A percentile compares a stretch with the other conserved stretches of the same genome.
Conservation (phyloP, 805 yeast genomes). For the Kazachstania psychrophila region DNA sequence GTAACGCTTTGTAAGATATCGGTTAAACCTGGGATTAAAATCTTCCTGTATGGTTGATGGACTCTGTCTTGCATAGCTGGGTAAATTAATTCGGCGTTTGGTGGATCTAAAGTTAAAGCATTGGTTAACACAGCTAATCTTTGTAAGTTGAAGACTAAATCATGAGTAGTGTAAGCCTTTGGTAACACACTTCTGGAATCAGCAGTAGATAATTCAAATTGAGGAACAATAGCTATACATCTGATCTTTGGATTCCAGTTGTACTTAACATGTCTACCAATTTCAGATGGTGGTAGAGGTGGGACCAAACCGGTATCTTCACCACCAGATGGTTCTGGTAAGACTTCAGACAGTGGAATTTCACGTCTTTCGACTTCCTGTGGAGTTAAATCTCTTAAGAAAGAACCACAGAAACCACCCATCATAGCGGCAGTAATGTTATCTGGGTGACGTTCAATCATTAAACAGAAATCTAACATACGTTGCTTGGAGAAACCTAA, state of each 20-base stretch:
- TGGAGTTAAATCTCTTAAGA: constrained; percentile 67
- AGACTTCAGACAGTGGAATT: constrained; percentile 75
- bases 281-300: constrained; percentile 72
- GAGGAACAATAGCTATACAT: constrained; percentile 87
- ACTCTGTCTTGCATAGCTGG: constrained; percentile 94
- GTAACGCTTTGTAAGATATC: constrained; percentile 73
- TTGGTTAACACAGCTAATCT: constrained; percentile 87
- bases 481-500: constrained; percentile 67
- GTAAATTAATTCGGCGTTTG: constrained; percentile 73
- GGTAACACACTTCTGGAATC: constrained; percentile 87
- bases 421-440: constrained; percentile 98
- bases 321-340: constrained; percentile 71
- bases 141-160: constrained; percentile 87
- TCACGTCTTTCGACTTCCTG: constrained; percentile 67
- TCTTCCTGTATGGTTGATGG: constrained; percentile 95
- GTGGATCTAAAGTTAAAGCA: constrained; percentile 78
- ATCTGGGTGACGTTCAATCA: constrained; percentile 98
- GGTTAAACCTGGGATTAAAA: constrained; percentile 81
- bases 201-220: constrained; percentile 91
- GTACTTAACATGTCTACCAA: constrained; percentile 84
- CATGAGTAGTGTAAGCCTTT: constrained; percentile 61
- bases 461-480: constrained; percentile 85
- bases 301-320: constrained; percentile 60
- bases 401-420: constrained; percentile 98
- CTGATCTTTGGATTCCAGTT: constrained; percentile 72